Evolutionary conservation across 1,284 basidiomycete species (phyloP).

Genomic region (Cerioporus squamosus): DNA sequence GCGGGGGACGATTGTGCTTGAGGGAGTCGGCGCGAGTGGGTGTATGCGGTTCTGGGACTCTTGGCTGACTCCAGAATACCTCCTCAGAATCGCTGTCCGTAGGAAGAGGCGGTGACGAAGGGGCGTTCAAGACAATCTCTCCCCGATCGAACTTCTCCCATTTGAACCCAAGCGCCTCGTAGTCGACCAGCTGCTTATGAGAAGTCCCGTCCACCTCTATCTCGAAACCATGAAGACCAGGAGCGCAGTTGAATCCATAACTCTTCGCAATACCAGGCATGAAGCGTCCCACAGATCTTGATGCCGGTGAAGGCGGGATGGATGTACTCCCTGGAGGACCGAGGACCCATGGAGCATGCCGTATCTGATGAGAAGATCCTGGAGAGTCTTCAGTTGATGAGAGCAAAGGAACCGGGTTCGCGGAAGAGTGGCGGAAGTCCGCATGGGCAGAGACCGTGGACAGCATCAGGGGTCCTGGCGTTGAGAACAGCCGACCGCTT

Average conservation of each 20-base stretch:
- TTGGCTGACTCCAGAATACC: conserved; percentile 16
- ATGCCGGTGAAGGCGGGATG: no score
- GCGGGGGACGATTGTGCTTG: no score
- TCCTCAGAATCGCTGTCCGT: conserved; percentile 8
- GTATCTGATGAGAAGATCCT: no score
- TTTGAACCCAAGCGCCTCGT: conserved; percentile 49
- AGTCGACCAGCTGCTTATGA: conserved; percentile 26
- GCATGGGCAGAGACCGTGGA: background rate
- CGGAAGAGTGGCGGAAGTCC: no score
- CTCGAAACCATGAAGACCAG: background rate
- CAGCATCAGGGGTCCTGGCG: background rate
- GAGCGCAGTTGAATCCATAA: background rate
- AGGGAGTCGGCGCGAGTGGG: no score
- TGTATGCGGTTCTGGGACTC: no score
- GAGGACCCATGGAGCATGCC: no score
- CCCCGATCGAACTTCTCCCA: conserved; percentile 57
- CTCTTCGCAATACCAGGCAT: no score
- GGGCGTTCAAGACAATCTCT: background rate
- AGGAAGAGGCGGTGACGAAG: background rate
- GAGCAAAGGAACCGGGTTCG: no score
- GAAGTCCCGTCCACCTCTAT: background rate
- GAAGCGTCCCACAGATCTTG: no score
- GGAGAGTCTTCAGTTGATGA: no score
- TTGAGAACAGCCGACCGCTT: background rate
- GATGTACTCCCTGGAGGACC: no score